Percentiles rank a stretch among this genome's conserved stretches.
Evolutionary conservation across 1,139 yeast genomes (phyloP).

Genomic region (Arxiozyma bovina): DNA sequence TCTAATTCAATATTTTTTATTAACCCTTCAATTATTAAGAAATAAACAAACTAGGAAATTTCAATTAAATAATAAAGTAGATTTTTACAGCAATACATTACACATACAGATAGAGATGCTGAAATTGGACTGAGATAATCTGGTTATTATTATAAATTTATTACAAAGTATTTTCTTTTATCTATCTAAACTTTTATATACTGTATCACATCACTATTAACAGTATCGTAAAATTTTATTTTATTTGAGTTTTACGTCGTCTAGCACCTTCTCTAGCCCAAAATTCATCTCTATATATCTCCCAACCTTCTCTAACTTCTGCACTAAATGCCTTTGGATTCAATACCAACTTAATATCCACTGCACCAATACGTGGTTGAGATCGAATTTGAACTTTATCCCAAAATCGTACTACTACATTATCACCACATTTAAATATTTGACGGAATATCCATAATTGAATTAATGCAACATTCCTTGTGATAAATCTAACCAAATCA

Average conservation of each 20-base stretch:
- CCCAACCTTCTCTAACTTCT: constrained; percentile 91
- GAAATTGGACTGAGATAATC: not conserved
- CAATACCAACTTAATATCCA: constrained; percentile 56
- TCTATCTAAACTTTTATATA: not conserved
- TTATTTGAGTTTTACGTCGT: constrained; percentile 34
- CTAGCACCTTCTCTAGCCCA: constrained; percentile 83
- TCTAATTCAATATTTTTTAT: not conserved
- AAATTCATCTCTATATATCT: constrained; percentile 81
- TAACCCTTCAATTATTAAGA: not conserved
- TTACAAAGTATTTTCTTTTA: not conserved
- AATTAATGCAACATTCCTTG: constrained; percentile 24
- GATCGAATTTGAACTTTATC: constrained; percentile 30
- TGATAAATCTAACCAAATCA: constrained; percentile 35
- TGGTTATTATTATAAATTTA: not conserved
- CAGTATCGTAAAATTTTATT: not conserved
- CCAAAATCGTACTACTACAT: constrained; percentile 27
- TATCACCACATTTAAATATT: constrained; percentile 12
- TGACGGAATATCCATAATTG: constrained; percentile 16
- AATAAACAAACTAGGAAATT: not conserved
- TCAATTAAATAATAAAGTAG: too few relatives aligned
- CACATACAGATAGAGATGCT: not conserved
- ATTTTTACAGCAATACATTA: too few relatives aligned
- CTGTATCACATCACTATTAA: not conserved
- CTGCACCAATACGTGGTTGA: constrained; percentile 32
- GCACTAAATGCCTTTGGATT: constrained; percentile 76